A percentile compares a stretch with the other conserved stretches of the same genome.
These are phyloP conservation scores for Pythium insidiosum DNA, from an alignment of 352 stramenopile species.

Conservation along the genomic window DNA sequence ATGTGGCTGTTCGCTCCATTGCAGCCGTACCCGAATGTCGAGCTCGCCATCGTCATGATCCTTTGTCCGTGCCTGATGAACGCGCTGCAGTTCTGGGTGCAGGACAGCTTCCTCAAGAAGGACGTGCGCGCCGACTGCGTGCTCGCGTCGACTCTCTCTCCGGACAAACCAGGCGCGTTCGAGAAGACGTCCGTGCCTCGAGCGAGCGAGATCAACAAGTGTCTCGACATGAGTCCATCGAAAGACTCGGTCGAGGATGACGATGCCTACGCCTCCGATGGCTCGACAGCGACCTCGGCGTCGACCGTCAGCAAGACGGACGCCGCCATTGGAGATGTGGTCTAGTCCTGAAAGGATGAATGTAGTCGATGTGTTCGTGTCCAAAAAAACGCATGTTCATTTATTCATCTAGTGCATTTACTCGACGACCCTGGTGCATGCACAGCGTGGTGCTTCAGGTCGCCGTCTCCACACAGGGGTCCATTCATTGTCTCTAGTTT, in stretches of 20 bases:
- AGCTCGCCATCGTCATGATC: constrained; percentile 84
- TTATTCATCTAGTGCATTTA: too few species aligned
- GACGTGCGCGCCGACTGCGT: constrained; percentile 30
- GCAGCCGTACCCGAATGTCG: constrained; percentile 48
- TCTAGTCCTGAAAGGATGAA: too few species aligned
- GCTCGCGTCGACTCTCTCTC: constrained; percentile 11
- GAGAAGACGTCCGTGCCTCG: constrained; percentile 3
- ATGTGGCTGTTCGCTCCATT: constrained; percentile 66
- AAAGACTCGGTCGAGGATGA: too few species aligned
- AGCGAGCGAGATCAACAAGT: too few species aligned
- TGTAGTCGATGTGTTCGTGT: too few species aligned
- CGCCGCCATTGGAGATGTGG: neutral
- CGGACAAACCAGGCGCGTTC: constrained; percentile 6
- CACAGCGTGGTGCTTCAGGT: too few species aligned
- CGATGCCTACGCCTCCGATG: constrained; percentile 12
- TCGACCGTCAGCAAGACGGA: neutral
- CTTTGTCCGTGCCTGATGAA: constrained; percentile 86
- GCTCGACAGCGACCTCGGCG: constrained; percentile 3
- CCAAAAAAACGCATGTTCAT: too few species aligned
- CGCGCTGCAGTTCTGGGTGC: constrained; percentile 84
- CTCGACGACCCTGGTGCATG: too few species aligned
- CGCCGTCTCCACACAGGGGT: neutral
- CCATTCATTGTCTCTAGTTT: constrained; percentile 30
- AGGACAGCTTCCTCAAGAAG: constrained; percentile 89
- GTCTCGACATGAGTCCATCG: too few species aligned